Conservation (phyloP, 305 asterid species). For the Rubia peregrina region DNA sequence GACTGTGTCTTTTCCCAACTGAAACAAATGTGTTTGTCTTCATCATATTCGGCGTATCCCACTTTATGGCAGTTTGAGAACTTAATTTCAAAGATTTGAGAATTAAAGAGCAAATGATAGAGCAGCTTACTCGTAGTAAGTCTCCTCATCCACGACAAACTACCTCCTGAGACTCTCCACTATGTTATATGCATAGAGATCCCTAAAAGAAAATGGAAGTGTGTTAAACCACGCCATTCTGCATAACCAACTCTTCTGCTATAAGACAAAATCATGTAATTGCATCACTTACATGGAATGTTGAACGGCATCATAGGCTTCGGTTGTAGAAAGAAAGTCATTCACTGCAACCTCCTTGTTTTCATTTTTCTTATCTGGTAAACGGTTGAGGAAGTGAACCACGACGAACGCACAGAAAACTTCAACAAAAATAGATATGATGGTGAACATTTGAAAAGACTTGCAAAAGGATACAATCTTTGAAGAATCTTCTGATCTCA, state of each 20-base stretch:
- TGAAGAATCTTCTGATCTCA: conserved; percentile 34
- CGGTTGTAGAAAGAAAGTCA: conserved; percentile 64
- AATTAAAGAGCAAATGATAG: too few relatives aligned
- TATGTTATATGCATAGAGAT: conserved; percentile 68
- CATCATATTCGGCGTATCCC: too few relatives aligned
- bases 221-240: not conserved
- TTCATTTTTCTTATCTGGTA: conserved; percentile 84
- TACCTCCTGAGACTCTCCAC: conserved; percentile 80
- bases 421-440: not conserved
- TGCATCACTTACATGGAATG: conserved; percentile 65
- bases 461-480: conserved; percentile 29
- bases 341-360: conserved; percentile 91
- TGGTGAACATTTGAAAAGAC: not conserved
- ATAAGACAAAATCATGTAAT: not conserved
- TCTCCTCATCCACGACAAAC: not conserved
- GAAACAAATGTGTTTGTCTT: too few relatives aligned
- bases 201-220: conserved; percentile 33
- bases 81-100: too few relatives aligned
- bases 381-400: conserved; percentile 25
- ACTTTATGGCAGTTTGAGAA: too few relatives aligned
- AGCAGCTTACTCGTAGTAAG: too few relatives aligned
- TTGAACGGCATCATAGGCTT: conserved; percentile 73
- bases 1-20: too few relatives aligned
- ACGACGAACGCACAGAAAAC: not conserved
- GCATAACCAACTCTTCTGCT: not conserved